Percentiles rank a stretch among this genome's conserved stretches.
These are phyloP conservation scores for Apiospora koreana DNA, from an alignment of 2,329 filamentous ascomycete species.

Conservation along the genomic window DNA sequence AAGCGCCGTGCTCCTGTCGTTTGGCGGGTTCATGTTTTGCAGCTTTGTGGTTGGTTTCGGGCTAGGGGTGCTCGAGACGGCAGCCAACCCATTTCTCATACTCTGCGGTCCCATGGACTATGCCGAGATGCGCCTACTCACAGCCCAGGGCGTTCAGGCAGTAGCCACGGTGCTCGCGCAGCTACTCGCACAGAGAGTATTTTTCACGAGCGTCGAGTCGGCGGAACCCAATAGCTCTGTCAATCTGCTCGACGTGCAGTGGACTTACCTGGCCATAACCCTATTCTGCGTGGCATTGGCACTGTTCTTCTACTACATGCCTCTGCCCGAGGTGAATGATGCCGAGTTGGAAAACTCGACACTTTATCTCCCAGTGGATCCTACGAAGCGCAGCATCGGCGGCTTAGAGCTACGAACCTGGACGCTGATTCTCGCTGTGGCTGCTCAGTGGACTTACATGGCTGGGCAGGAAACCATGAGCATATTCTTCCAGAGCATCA, in stretches of 20 bases:
- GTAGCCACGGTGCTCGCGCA: constrained; percentile 72
- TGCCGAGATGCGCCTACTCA: constrained; percentile 71
- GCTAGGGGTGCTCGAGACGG: constrained; percentile 75
- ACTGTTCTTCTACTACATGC: constrained; percentile 69
- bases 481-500: constrained; percentile 58
- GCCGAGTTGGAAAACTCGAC: constrained; percentile 53
- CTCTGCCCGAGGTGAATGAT: constrained; percentile 62
- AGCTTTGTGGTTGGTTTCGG: constrained; percentile 77
- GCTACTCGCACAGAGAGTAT: constrained; percentile 71
- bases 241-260: constrained; percentile 74
- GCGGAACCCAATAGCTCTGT: constrained; percentile 34
- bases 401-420: constrained; percentile 57
- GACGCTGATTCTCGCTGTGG: constrained; percentile 68
- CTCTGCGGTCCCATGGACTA: constrained; percentile 75
- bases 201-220: constrained; percentile 63
- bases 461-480: constrained; percentile 70
- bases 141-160: constrained; percentile 78
- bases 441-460: constrained; percentile 79
- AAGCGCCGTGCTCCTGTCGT: constrained; percentile 71
- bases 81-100: constrained; percentile 72
- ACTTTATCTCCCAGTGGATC: constrained; percentile 49
- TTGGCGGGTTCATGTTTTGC: constrained; percentile 74
- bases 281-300: constrained; percentile 72
- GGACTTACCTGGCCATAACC: constrained; percentile 82
- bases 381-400: constrained; percentile 47